Conservation (phyloP, 805 yeast species). For the Barnettozyma salicaria region DNA sequence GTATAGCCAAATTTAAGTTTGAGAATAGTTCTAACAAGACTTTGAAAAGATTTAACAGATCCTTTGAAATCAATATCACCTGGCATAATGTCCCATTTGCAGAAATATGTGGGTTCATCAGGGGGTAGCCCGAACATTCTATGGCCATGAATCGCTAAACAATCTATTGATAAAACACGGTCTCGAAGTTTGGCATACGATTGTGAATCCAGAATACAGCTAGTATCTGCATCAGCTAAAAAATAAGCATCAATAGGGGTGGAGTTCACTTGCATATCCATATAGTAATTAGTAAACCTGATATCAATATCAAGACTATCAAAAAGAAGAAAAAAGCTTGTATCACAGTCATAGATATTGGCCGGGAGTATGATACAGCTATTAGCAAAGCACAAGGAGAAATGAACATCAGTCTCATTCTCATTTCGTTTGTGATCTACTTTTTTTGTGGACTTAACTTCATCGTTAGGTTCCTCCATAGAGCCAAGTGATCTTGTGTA, state of each 20-base stretch:
- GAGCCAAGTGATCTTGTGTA: constrained; percentile 37
- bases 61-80: constrained; percentile 55
- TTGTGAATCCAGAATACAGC: constrained; percentile 14
- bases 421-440: constrained; percentile 38
- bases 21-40: constrained; percentile 35
- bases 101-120: constrained; percentile 75
- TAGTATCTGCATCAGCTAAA: constrained; percentile 12
- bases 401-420: constrained; percentile 73
- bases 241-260: constrained; percentile 45
- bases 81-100: constrained; percentile 81
- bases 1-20: constrained; percentile 57
- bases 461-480: background rate
- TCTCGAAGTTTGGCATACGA: too few species aligned
- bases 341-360: constrained; percentile 56
- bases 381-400: constrained; percentile 61
- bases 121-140: constrained; percentile 93
- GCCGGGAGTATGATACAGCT: constrained; percentile 74
- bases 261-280: constrained; percentile 80
- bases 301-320: constrained; percentile 68
- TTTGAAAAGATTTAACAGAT: constrained; percentile 38
- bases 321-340: constrained; percentile 58
- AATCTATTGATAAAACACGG: constrained; percentile 47
- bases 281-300: constrained; percentile 85
- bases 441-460: background rate
- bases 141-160: constrained; percentile 71